Evolutionary conservation across 306 rosid genomes (phyloP).

Genomic region (Vigna angularis): DNA sequence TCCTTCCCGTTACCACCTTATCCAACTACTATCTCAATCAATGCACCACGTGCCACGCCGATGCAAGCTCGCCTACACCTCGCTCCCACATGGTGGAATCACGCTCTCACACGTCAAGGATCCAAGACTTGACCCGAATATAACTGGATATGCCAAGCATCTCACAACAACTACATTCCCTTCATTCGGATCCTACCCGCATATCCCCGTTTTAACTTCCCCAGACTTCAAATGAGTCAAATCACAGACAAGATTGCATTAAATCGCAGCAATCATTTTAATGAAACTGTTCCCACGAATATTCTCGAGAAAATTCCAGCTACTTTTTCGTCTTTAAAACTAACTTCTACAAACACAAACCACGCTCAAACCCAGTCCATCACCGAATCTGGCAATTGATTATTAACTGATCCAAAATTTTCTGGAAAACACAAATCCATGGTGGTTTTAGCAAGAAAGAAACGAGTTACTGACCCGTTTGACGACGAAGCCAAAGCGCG

Average conservation of each 20-base stretch:
- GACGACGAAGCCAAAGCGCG: constrained; percentile 71
- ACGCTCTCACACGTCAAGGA: constrained; percentile 26
- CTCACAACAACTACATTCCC: not conserved
- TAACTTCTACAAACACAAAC: not conserved
- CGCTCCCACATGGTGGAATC: constrained; percentile 40
- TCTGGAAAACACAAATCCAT: not conserved
- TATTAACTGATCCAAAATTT: not conserved
- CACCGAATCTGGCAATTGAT: not conserved
- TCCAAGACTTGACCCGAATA: constrained; percentile 22
- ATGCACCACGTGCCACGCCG: constrained; percentile 54
- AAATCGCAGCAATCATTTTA: not conserved
- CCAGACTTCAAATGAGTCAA: not conserved
- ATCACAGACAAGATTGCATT: not conserved
- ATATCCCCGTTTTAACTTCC: constrained; percentile 40
- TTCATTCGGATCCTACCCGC: constrained; percentile 39
- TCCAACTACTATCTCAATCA: constrained; percentile 28
- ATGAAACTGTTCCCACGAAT: constrained; percentile 36
- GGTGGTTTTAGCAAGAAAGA: constrained; percentile 51
- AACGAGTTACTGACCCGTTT: constrained; percentile 73
- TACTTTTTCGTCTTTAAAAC: constrained; percentile 31
- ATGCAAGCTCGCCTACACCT: constrained; percentile 27
- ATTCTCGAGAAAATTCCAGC: constrained; percentile 48
- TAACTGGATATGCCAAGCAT: constrained; percentile 52
- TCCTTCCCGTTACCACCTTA: constrained; percentile 6
- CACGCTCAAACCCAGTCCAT: not conserved